Base-by-base conservation (phyloP, 2,329 filamentous ascomycete species). In the Fusarium sp. region DNA sequence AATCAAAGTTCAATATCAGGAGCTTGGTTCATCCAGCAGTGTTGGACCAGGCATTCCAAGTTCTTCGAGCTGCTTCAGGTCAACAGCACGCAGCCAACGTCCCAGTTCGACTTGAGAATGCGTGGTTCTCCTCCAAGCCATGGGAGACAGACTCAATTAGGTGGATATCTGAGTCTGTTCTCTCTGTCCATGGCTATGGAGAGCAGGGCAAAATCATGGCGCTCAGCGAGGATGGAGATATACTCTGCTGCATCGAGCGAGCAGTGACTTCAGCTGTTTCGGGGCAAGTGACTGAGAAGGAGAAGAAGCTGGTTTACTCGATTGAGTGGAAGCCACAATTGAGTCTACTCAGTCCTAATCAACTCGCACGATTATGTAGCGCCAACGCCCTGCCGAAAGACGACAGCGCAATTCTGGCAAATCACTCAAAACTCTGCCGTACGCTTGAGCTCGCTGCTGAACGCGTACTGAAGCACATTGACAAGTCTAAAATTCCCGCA, bases 251-350 rank as follows among this genome's bases (percentile, higher is more conserved):
- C 5, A 52, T 66, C 2, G 27, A 38, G 3, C 5, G 14, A 1
- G 46, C 33, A 15, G 15, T 57, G 0, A 64, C 50, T 12, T 40
- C 44, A 1, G 44, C 52, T 23, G 32, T 66, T 1, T 57, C 63
- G 1, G 12, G n/a, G 1, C 17, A 13, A 2, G 23, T 10, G 17
- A 9, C 26, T 3, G 12, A 41, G 2, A 41, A 52, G 2, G 38
- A 23, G n/a, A 66, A 40, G 30, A 63, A 63, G 9, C 27, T 66
- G 26, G 30, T 66, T 0, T 57, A 66, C 18, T 57, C 41, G 1
- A 14, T 57, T 7, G 32, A 66, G 32, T 58, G 59, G 59, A 66
- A 64, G 6, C 63, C 50, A 7, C 50, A 63, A 5, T 18, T 66
- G 1, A 35, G 26, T n/a, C 20, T 41, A 17, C 63, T 66, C 2